Evolutionary conservation across 2,329 filamentous ascomycete species (phyloP).

Genomic region (Cadophora sp.): DNA sequence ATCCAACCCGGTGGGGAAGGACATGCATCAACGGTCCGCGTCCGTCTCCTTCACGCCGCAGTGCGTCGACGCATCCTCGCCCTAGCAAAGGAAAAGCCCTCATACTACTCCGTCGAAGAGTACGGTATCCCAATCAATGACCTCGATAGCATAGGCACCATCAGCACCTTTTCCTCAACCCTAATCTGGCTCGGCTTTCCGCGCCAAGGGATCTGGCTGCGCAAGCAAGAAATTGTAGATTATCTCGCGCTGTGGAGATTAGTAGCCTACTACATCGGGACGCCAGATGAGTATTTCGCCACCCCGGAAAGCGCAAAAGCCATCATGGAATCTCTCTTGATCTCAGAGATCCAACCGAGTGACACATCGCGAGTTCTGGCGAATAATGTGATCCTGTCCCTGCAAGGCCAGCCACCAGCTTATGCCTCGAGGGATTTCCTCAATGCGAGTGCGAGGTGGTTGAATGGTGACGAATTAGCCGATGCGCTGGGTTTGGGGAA

Average conservation of each 20-base stretch:
- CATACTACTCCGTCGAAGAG: slow-evolving; percentile 66
- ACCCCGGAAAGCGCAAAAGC: slow-evolving; percentile 61
- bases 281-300: slow-evolving; percentile 66
- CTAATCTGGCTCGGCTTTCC: slow-evolving; percentile 74
- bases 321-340: slow-evolving; percentile 72
- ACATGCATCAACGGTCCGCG: slow-evolving; percentile 68
- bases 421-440: slow-evolving; percentile 72
- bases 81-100: slow-evolving; percentile 60
- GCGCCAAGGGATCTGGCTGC: slow-evolving; percentile 73
- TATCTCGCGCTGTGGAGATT: slow-evolving; percentile 81
- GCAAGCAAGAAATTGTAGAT: slow-evolving; percentile 66
- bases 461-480: slow-evolving; percentile 71
- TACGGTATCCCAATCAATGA: slow-evolving; percentile 77
- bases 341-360: slow-evolving; percentile 71
- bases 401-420: slow-evolving; percentile 70
- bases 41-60: slow-evolving; percentile 72
- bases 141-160: slow-evolving; percentile 75
- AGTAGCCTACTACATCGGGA: slow-evolving; percentile 74
- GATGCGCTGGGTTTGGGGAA: slow-evolving; percentile 55
- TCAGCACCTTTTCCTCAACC: slow-evolving; percentile 71
- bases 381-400: slow-evolving; percentile 75
- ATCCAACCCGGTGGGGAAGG: slow-evolving; percentile 74
- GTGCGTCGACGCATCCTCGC: slow-evolving; percentile 70
- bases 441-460: slow-evolving; percentile 70
- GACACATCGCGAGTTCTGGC: slow-evolving; percentile 68